Base-by-base conservation (phyloP, 177 flowering plant species). In the Vitis hybrid region DNA sequence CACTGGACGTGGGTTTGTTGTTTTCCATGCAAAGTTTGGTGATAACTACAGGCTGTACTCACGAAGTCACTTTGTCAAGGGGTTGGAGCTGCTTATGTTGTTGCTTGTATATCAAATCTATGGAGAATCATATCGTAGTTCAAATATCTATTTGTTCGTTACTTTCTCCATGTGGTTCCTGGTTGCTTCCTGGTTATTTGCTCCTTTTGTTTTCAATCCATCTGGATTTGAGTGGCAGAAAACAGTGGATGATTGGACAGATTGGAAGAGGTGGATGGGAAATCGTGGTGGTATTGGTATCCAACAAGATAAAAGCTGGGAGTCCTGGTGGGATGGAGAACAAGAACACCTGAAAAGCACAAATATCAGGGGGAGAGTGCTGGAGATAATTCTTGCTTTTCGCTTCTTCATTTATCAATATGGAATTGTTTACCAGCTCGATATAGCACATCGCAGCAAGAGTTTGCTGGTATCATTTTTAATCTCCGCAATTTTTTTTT, bases 201-300 rank as follows among this genome's bases (percentile, higher is more conserved):
- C 97, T 60, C 98, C 99, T 52, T 96, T 87, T 73, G 70, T 91
- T 54, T 95, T 95, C 87, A 95, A 95, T 72, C 99, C 99, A 31
- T 90, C 99, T 57, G 97, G 98, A 49, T 96, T 96, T 76, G 99
- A 96, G 65, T 96, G 99, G 99, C 99, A 96, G 75, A 96, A 93
- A 73, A 93, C 97, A 18, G 98, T 96, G 29, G 99, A 96, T 74
- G 99, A 96, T 71, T 96, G 98, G 98, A 83, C 97, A 10, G 97
- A 96, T 60, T 96, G 99, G 99, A 95, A 91, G 74, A 86, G 91
- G 82, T 96, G 99, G 99, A 91, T 96, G 93, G 98, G 95, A 57
- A 93, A 91, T 72, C 97, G 94, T 31, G 99, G 99, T 65, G 99
- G 99, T 45, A 96, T 96, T 51, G 98, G 98, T 53, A 89, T 93